phyloP scores from a whole-genome alignment of 768 basidiomycete species.

The Suillus weaverae region DNA sequence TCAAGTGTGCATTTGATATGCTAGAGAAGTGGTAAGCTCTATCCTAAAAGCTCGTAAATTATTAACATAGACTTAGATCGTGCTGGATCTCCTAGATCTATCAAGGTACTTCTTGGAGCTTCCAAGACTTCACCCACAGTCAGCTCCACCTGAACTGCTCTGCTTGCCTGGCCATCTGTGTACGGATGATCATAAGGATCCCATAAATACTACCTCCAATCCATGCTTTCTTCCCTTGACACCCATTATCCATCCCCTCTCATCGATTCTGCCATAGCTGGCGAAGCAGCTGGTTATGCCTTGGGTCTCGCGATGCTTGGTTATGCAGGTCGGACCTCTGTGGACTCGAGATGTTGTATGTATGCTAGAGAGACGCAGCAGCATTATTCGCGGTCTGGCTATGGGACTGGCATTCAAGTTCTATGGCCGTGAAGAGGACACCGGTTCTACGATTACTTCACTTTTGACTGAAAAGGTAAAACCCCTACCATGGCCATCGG shows the following conservation, averaged over 20 bases:
- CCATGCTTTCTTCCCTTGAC: constrained; percentile 38
- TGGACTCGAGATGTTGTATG: constrained; percentile 93
- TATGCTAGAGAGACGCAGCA: constrained; percentile 98
- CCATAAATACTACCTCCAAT: neutral
- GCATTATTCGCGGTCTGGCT: constrained; percentile 95
- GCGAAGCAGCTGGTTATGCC: constrained; percentile 93
- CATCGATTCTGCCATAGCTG: constrained; percentile 92
- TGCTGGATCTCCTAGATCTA: constrained; percentile 19
- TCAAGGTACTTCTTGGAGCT: constrained; percentile 33
- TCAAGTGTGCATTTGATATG: constrained; percentile 78
- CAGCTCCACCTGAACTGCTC: constrained; percentile 27
- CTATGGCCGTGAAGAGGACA: constrained; percentile 91
- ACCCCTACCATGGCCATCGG: neutral
- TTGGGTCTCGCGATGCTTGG: constrained; percentile 99
- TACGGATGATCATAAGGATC: neutral
- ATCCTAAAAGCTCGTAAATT: constrained; percentile 6
- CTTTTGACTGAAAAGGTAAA: constrained; percentile 84
- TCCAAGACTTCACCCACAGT: constrained; percentile 31
- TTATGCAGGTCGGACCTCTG: constrained; percentile 74
- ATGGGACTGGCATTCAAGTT: constrained; percentile 90
- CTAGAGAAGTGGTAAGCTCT: constrained; percentile 50
- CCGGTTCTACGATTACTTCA: constrained; percentile 76
- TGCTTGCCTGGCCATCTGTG: constrained; percentile 26
- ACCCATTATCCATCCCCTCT: constrained; percentile 85
- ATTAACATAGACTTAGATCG: constrained; percentile 39